A percentile compares a stretch with the other conserved stretches of the same genome.
These are phyloP conservation scores for Oryza glumipatula DNA, from an alignment of 176 grass and related monocot genomes.

Conservation along the genomic window DNA sequence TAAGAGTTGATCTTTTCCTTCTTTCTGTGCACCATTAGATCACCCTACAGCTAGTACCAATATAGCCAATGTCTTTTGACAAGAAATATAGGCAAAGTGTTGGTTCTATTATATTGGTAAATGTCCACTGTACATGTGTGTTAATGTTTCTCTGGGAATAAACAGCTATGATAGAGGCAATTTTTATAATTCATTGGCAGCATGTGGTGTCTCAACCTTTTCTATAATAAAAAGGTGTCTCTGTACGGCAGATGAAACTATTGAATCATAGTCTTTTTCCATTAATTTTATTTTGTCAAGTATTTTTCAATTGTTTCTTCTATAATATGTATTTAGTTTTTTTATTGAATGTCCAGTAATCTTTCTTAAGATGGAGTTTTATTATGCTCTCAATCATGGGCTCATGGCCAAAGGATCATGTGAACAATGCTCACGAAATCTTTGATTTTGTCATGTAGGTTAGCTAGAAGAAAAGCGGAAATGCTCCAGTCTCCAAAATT, in stretches of 20 bases:
- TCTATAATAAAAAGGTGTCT: neutral
- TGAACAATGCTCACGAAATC: conserved; percentile 26
- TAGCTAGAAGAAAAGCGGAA: conserved; percentile 77
- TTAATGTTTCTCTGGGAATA: conserved; percentile 1
- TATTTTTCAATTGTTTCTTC: neutral
- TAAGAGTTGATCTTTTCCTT: conserved; percentile 43
- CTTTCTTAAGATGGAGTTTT: neutral
- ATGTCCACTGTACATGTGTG: neutral
- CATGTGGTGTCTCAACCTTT: neutral
- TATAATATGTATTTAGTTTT: conserved; percentile 7
- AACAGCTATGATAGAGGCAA: neutral
- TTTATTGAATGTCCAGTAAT: neutral
- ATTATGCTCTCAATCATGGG: conserved; percentile 10
- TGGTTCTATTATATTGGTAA: conserved; percentile 21
- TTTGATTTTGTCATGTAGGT: conserved; percentile 46
- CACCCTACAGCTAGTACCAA: neutral
- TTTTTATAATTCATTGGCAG: neutral
- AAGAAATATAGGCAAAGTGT: neutral
- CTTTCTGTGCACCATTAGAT: neutral
- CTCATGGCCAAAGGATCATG: neutral
- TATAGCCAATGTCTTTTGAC: neutral
- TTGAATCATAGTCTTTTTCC: neutral
- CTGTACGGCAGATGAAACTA: neutral
- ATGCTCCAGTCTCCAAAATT: conserved; percentile 98
- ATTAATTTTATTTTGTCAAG: neutral